Conservation (phyloP, 1,284 basidiomycete species). For the Xerocomus tenax region DNA sequence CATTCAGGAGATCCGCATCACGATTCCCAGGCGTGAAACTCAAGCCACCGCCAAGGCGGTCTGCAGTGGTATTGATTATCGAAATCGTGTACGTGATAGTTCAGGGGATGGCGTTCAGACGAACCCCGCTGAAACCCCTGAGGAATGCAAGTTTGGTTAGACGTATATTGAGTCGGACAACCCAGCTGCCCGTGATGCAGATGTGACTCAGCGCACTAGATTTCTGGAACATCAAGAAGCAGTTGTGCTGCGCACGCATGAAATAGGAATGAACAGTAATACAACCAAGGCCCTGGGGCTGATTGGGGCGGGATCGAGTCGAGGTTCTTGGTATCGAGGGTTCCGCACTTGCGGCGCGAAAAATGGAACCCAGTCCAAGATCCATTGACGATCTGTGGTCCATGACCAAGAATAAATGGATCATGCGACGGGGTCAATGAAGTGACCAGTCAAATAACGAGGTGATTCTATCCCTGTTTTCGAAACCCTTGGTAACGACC, state of each 20-base stretch:
- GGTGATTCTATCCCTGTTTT: constrained; percentile 41
- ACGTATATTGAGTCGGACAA: constrained; percentile 41
- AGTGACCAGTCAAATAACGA: constrained; percentile 42
- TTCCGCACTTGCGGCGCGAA: constrained; percentile 45
- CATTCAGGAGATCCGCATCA: neutral
- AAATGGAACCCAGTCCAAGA: constrained; percentile 58
- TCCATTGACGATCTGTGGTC: constrained; percentile 49
- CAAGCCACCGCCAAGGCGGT: constrained; percentile 57
- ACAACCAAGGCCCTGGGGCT: constrained; percentile 44
- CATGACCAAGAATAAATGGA: constrained; percentile 64
- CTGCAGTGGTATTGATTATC: constrained; percentile 50
- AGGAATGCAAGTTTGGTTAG: constrained; percentile 56
- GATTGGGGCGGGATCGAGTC: constrained; percentile 43
- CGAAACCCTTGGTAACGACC: constrained; percentile 46
- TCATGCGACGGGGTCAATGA: constrained; percentile 61
- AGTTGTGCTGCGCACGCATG: constrained; percentile 51
- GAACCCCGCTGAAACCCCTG: constrained; percentile 50
- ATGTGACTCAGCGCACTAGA: constrained; percentile 46
- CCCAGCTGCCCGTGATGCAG: constrained; percentile 39
- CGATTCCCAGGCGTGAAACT: constrained; percentile 50
- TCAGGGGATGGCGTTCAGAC: constrained; percentile 48
- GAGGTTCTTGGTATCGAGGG: constrained; percentile 50
- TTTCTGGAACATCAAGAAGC: constrained; percentile 62
- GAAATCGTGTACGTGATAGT: constrained; percentile 48
- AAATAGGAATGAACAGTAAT: constrained; percentile 54